These are phyloP conservation scores for Gigaspora rosea DNA, from an alignment of 192 early-diverging fungal genomes.

Conservation along the genomic window DNA sequence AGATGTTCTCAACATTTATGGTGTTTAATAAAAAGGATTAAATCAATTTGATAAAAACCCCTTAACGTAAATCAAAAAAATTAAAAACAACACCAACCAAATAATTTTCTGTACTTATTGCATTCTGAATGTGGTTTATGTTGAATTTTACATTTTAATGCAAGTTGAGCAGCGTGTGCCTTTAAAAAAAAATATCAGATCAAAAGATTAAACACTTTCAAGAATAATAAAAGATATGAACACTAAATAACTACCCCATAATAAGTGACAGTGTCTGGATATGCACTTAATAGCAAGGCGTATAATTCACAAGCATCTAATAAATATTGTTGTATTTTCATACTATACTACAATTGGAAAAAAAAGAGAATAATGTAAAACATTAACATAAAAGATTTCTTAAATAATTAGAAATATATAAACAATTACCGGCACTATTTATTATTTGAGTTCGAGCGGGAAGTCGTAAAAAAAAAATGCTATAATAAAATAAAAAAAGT, in stretches of 20 bases:
- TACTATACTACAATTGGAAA: slow-evolving; percentile 5
- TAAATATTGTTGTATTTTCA: background rate
- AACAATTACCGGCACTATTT: slow-evolving; percentile 8
- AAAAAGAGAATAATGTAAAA: background rate
- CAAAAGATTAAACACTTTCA: background rate
- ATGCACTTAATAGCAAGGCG: slow-evolving; percentile 6
- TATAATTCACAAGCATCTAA: slow-evolving; percentile 24
- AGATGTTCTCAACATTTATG: slow-evolving; percentile 8
- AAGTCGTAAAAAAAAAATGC: slow-evolving; percentile 23
- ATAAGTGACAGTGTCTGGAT: slow-evolving; percentile 12
- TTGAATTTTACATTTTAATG: slow-evolving; percentile 6
- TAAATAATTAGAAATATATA: background rate
- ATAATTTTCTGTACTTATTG: slow-evolving; percentile 12
- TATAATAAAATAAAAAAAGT: background rate
- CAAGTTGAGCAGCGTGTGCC: slow-evolving; percentile 25
- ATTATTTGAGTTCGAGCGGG: slow-evolving; percentile 2
- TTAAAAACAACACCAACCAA: slow-evolving; percentile 9
- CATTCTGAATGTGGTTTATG: background rate
- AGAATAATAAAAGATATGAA: background rate
- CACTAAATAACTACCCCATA: slow-evolving; percentile 24
- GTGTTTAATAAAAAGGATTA: background rate
- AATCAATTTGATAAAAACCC: background rate
- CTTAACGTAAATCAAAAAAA: background rate
- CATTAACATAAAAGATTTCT: background rate
- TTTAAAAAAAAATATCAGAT: background rate